phyloP scores from a whole-genome alignment of 164 flowering plant genomes.

The Vitis amurensis region DNA sequence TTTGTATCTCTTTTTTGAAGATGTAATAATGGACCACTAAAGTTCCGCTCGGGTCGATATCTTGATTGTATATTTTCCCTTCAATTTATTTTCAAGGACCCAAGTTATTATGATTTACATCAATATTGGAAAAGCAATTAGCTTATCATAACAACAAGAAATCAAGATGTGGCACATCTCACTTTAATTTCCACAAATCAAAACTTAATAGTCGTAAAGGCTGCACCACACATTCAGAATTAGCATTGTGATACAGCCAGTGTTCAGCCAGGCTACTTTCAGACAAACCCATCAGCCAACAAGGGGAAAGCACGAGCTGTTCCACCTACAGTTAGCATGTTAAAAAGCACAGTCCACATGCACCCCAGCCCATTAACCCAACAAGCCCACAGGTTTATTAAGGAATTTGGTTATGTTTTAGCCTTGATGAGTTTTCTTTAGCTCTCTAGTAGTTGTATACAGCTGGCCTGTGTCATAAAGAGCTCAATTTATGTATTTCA shows the following conservation, averaged over 20 bases:
- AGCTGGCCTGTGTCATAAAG: too few relatives aligned
- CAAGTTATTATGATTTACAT: not conserved
- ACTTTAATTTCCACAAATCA: too few relatives aligned
- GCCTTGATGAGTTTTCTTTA: not conserved
- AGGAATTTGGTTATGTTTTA: not conserved
- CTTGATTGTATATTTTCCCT: constrained; percentile 64
- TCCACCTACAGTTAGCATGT: not conserved
- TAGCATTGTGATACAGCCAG: not conserved
- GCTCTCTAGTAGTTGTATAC: too few relatives aligned
- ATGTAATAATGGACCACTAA: constrained; percentile 69
- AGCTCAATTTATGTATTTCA: too few relatives aligned
- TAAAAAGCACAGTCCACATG: not conserved
- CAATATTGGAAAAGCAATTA: not conserved
- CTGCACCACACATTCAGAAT: not conserved
- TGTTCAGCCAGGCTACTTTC: not conserved
- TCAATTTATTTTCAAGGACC: constrained; percentile 11
- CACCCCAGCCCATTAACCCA: not conserved
- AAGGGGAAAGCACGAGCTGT: not conserved
- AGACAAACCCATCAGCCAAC: not conserved
- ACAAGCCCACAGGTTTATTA: not conserved
- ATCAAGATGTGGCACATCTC: not conserved
- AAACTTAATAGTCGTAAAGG: not conserved
- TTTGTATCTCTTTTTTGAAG: constrained; percentile 62
- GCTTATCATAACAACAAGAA: not conserved
- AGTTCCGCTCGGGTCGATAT: constrained; percentile 56